Conservation (phyloP, 352 stramenopile species). For the Nothophytophthora sp. region DNA sequence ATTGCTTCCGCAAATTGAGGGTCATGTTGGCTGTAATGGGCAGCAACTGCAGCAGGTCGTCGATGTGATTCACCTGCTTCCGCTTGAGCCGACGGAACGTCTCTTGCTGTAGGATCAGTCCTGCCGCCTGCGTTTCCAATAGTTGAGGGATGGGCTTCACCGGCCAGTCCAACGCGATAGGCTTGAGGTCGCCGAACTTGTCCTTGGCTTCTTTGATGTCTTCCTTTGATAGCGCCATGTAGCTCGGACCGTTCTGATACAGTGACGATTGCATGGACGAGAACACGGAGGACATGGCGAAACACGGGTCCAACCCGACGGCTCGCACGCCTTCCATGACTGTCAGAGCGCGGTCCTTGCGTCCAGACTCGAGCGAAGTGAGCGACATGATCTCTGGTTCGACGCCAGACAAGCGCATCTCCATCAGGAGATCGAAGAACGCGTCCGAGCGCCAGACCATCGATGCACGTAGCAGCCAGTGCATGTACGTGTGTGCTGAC, state of each 20-base stretch:
- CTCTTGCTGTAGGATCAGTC: conserved; percentile 81
- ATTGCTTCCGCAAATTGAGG: conserved; percentile 83
- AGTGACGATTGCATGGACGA: conserved; percentile 78
- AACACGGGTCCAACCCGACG: conserved; percentile 82
- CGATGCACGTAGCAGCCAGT: conserved; percentile 78
- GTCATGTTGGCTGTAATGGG: conserved; percentile 89
- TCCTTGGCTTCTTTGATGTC: conserved; percentile 46
- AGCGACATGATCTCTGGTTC: conserved; percentile 85
- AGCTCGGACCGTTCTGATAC: conserved; percentile 65
- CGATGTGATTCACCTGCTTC: conserved; percentile 80
- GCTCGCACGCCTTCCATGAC: conserved; percentile 89
- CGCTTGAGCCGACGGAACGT: conserved; percentile 86
- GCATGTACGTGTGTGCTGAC: conserved; percentile 82
- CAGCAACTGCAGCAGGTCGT: conserved; percentile 81
- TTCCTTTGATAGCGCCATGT: conserved; percentile 46
- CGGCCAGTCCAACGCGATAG: conserved; percentile 64
- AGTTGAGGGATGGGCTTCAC: conserved; percentile 80
- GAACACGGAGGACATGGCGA: conserved; percentile 85
- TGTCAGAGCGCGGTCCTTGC: conserved; percentile 80
- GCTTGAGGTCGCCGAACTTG: conserved; percentile 68
- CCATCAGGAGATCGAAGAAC: conserved; percentile 87
- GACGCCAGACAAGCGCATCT: conserved; percentile 81
- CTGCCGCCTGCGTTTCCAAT: conserved; percentile 79
- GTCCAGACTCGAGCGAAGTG: conserved; percentile 81
- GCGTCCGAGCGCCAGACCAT: conserved; percentile 82